These are phyloP conservation scores for Houttuynia cordata DNA, from an alignment of 164 flowering plant species.

Conservation along the genomic window DNA sequence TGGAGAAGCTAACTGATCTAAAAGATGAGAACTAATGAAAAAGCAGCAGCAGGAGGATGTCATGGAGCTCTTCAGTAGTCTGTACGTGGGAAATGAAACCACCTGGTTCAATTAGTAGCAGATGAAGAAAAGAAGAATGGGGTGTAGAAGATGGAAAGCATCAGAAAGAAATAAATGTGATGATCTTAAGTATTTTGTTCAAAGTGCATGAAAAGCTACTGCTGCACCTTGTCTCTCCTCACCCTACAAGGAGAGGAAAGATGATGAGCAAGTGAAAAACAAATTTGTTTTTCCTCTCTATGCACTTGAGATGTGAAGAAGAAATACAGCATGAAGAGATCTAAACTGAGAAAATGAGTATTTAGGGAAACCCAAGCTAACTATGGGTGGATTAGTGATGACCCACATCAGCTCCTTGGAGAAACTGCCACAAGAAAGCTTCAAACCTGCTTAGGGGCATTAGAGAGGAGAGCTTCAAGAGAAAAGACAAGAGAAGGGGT, in stretches of 20 bases:
- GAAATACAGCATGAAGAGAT: conserved; percentile 7
- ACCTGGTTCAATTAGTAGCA: not conserved
- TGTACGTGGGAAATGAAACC: not conserved
- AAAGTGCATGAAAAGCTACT: not conserved
- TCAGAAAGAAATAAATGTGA: not conserved
- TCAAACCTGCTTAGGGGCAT: conserved; percentile 2
- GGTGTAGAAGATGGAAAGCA: not conserved
- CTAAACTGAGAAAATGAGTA: conserved; percentile 6
- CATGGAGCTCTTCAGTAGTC: not conserved
- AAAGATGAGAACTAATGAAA: not conserved
- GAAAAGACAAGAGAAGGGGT: not conserved
- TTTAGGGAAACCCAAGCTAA: conserved; percentile 1
- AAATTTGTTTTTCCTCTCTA: conserved; percentile 3
- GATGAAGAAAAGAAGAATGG: not conserved
- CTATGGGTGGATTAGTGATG: not conserved
- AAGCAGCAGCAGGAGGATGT: not conserved
- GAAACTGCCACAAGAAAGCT: not conserved
- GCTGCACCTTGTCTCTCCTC: conserved; percentile 2
- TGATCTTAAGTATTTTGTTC: not conserved
- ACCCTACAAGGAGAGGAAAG: not conserved
- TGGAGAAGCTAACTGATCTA: not conserved
- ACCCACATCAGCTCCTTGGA: conserved; percentile 8
- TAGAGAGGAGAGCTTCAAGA: not conserved
- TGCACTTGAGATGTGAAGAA: conserved; percentile 5
- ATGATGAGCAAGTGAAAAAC: conserved; percentile 1